phyloP scores from a whole-genome alignment of 176 grass and related monocot species.

The Musa beccarii region DNA sequence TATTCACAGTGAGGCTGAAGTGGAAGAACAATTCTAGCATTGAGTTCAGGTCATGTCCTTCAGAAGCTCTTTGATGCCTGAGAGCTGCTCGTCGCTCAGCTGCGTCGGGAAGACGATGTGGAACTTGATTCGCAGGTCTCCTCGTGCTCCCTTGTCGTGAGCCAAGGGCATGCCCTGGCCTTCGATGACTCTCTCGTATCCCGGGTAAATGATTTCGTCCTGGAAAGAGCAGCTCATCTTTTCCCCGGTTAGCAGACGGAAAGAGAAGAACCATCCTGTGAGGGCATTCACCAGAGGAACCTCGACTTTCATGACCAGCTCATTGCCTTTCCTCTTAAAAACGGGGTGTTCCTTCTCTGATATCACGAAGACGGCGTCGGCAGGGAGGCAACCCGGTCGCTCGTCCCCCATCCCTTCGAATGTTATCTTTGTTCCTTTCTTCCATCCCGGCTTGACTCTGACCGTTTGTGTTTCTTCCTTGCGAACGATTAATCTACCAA shows the following conservation, averaged over 20 bases:
- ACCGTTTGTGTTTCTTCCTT: conserved; percentile 63
- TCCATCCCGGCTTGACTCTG: conserved; percentile 72
- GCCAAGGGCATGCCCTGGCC: conserved; percentile 74
- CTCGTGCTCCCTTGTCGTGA: conserved; percentile 41
- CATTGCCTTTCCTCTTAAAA: conserved; percentile 71
- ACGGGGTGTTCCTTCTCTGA: conserved; percentile 64
- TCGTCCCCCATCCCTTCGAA: conserved; percentile 70
- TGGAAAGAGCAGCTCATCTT: conserved; percentile 71
- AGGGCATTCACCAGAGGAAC: conserved; percentile 72
- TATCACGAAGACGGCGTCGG: conserved; percentile 51
- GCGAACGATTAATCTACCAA: conserved; percentile 53
- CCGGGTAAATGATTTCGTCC: conserved; percentile 66
- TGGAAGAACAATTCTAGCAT: too few species aligned
- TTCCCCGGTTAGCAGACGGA: conserved; percentile 55
- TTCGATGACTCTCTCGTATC: conserved; percentile 58
- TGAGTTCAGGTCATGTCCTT: conserved; percentile 35
- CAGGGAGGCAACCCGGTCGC: conserved; percentile 52
- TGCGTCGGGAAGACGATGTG: conserved; percentile 59
- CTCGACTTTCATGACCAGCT: conserved; percentile 82
- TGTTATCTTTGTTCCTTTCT: conserved; percentile 56
- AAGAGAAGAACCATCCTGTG: conserved; percentile 71
- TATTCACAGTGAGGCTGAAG: too few species aligned
- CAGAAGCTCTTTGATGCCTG: conserved; percentile 47
- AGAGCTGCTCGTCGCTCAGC: conserved; percentile 52
- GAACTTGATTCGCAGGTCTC: conserved; percentile 64